Base-by-base conservation (phyloP, 2,329 filamentous ascomycete species). In the Botrytis aclada region DNA sequence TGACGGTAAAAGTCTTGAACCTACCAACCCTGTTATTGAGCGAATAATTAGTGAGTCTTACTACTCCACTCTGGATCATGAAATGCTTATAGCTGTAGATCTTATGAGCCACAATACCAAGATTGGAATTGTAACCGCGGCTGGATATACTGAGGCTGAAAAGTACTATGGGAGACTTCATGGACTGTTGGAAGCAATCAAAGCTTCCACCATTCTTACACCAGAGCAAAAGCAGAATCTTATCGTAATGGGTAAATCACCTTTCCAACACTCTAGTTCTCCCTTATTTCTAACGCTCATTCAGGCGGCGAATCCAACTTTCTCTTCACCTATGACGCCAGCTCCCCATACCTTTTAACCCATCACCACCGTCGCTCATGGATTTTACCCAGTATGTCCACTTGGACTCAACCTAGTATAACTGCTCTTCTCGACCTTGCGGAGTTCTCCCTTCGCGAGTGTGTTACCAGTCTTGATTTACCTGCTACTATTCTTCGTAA, bases 81-180 rank as follows among this genome's bases (percentile, higher is more conserved):
- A 74, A 63, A 64, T 73, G 56, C 70, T 58, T 12, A 77, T 60
- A n/a, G 16, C 91, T 64, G 79, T 90, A 72, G 90, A 90, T 74
- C 89, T 99, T 25, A 88, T 99, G 77, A 86, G 86, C 64, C 90
- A 90, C 77, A 91, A 92, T 74, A 93, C 95, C 76, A 92, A 92
- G 77, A 91, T 99, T 77, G 96, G 95, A 69, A 98, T 99, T 80
- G 96, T 99, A 69, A 99, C 96, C 0, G 96, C 96, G 1, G 96
- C 96, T 1, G 96, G 96, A 29, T 99, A 99, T 84, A 95, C 93
- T 0, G 92, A 95, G 54, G 93, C 93, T 8, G 88, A 91, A 71
- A 90, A 90, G 76, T 99, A 99, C 85, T 95, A 97, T 81, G 90
- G 88, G 32, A 92, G 96, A 25, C 88, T 99, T 1, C 90, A 94